Base-by-base conservation (phyloP, 768 basidiomycete species). In the Trametes maxima region DNA sequence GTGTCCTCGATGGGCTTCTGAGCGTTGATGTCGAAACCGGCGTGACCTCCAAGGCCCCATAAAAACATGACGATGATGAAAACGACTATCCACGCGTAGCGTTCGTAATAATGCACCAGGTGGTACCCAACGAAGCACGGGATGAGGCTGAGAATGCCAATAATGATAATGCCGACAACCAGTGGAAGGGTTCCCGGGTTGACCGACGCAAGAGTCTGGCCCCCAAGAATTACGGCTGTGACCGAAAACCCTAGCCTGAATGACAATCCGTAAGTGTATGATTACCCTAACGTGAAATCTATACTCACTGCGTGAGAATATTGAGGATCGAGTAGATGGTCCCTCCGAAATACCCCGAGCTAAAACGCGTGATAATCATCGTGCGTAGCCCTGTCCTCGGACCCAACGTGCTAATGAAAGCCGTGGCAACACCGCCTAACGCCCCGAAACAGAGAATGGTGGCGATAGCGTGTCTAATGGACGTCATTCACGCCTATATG, bases 371-470 rank as follows among this genome's bases (percentile, higher is more conserved):
- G 51, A 81, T 82, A 44, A 83, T 72, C 82, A 85, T 85, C 0
- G 82, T 84, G 6, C 83, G 75, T 22, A 85, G 70, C 12, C 83
- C 84, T 1, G 81, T 84, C 62, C 70, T 68, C 0, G 84, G 83
- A 0, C 84, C 84, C 10, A 85, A 72, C 7, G 77, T 82, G 17
- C 84, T 81, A 46, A 85, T 80, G 65, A 83, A 83, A 2, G 81
- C 80, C 0, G 79, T 77, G 8, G 73, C 70, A 5, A 75, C 59
- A 4, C 72, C 72, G 5, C 80, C 82, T 22, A 83, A 70, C 19
- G 78, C 77, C 35, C 75, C 74, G 59, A 84, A 84, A 66, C 76
- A 76, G 25, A 82, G 60, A 22, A 78, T 82, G 4, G 76, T 76
- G 1, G 78, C 81, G 36, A 81, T 69, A 11, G 77, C 71, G 57